phyloP scores from a whole-genome alignment of 768 basidiomycete species.

The Podaxis mareebaensis region DNA sequence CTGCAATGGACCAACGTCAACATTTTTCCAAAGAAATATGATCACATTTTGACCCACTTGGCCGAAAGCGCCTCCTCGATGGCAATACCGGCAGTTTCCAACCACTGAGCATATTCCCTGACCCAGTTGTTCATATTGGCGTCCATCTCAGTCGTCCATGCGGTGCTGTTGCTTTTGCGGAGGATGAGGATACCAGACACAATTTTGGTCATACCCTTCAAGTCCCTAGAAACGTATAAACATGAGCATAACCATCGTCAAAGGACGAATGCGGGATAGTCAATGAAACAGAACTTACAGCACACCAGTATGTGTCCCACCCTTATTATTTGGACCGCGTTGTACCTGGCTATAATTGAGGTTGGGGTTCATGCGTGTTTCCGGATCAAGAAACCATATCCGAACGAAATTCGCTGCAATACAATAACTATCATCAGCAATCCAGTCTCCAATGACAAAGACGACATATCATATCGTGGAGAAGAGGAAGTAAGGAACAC shows the following conservation, averaged over 20 bases:
- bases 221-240: slow-evolving; percentile 40
- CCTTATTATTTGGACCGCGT: slow-evolving; percentile 38
- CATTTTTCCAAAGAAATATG: not conserved
- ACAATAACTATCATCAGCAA: not conserved
- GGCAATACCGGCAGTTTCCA: slow-evolving; percentile 48
- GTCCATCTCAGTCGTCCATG: slow-evolving; percentile 58
- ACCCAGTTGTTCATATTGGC: slow-evolving; percentile 50
- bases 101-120: slow-evolving; percentile 53
- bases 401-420: slow-evolving; percentile 43
- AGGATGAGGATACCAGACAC: slow-evolving; percentile 54
- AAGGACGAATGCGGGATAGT: not conserved
- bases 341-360: slow-evolving; percentile 58
- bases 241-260: not conserved
- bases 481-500: not conserved
- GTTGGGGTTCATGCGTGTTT: slow-evolving; percentile 65
- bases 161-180: slow-evolving; percentile 45
- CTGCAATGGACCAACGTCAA: slow-evolving; percentile 28
- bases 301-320: slow-evolving; percentile 53
- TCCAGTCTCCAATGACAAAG: not conserved
- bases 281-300: slow-evolving; percentile 31
- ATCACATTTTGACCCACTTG: slow-evolving; percentile 43
- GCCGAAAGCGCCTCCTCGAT: slow-evolving; percentile 43
- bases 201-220: slow-evolving; percentile 59
- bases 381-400: slow-evolving; percentile 60
- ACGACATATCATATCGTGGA: not conserved